Evolutionary conservation across 1,284 basidiomycete species (phyloP).

Genomic region (Malassezia furfur): DNA sequence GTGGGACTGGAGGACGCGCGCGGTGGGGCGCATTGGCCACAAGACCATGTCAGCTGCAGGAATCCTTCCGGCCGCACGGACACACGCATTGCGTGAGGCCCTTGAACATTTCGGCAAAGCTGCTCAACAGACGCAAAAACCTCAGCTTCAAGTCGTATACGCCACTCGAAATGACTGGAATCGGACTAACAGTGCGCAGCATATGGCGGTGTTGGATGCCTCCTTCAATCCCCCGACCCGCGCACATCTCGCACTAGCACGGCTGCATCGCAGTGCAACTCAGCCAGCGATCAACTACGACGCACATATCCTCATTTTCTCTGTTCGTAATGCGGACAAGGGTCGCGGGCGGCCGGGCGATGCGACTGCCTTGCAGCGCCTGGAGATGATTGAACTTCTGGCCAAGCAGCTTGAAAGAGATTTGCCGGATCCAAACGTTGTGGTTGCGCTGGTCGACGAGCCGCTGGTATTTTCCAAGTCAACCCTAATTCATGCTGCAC

Average conservation of each 20-base stretch:
- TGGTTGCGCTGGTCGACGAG: conserved; percentile 72
- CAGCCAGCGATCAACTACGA: conserved; percentile 53
- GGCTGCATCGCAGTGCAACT: conserved; percentile 44
- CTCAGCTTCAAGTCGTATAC: conserved; percentile 19
- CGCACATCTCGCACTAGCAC: conserved; percentile 71
- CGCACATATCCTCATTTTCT: conserved; percentile 70
- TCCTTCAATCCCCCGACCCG: conserved; percentile 88
- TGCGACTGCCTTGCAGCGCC: conserved; percentile 46
- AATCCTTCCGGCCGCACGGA: not conserved
- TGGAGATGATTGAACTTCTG: conserved; percentile 47
- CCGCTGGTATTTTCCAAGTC: conserved; percentile 84
- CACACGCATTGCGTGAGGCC: not conserved
- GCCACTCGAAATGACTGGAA: conserved; percentile 20
- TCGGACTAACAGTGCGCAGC: conserved; percentile 5
- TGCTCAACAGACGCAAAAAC: not conserved
- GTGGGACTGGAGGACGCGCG: not conserved
- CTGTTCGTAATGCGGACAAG: conserved; percentile 84
- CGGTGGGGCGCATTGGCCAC: not conserved
- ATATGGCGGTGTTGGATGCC: conserved; percentile 65
- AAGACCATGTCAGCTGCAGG: not conserved
- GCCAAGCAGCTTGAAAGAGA: conserved; percentile 29
- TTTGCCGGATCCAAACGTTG: conserved; percentile 50
- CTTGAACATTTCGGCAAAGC: conserved; percentile 3
- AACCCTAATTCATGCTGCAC: conserved; percentile 28
- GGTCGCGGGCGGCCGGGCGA: conserved; percentile 57